Evolutionary conservation across 2,329 filamentous ascomycete species (phyloP).

Genomic region (Colletotrichum lindemuthianum): DNA sequence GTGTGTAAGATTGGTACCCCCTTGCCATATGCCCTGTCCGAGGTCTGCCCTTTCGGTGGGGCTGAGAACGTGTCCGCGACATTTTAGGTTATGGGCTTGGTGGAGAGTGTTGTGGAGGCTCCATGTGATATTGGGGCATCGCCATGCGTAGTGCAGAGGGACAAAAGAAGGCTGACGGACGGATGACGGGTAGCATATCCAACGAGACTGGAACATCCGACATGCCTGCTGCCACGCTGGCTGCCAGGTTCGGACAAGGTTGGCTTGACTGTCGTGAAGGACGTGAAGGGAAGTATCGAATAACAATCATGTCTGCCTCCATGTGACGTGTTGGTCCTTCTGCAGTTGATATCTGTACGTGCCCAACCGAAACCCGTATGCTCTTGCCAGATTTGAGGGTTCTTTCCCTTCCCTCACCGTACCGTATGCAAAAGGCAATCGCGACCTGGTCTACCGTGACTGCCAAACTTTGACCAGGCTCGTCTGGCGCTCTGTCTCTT

Average conservation of each 20-base stretch:
- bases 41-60: constrained; percentile 4
- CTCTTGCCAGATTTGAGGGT: too few species aligned
- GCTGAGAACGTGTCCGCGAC: background rate
- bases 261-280: background rate
- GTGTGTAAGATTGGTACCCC: constrained; percentile 28
- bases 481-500: too few species aligned
- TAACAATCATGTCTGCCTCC: constrained; percentile 18
- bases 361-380: background rate
- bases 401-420: background rate
- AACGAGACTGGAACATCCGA: background rate
- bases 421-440: too few species aligned
- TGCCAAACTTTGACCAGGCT: too few species aligned
- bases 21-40: constrained; percentile 19
- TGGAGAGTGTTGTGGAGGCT: constrained; percentile 8
- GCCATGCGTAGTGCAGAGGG: background rate
- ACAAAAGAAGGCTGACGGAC: constrained; percentile 11
- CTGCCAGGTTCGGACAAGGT: background rate
- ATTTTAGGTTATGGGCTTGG: constrained; percentile 8
- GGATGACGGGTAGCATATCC: constrained; percentile 17
- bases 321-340: constrained; percentile 15
- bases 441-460: too few species aligned
- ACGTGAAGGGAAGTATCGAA: constrained; percentile 13
- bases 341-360: constrained; percentile 4
- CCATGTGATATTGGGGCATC: constrained; percentile 1
- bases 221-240: background rate